These are phyloP conservation scores for Xylaria sp. DNA, from an alignment of 2,329 filamentous ascomycete genomes.

Conservation along the genomic window DNA sequence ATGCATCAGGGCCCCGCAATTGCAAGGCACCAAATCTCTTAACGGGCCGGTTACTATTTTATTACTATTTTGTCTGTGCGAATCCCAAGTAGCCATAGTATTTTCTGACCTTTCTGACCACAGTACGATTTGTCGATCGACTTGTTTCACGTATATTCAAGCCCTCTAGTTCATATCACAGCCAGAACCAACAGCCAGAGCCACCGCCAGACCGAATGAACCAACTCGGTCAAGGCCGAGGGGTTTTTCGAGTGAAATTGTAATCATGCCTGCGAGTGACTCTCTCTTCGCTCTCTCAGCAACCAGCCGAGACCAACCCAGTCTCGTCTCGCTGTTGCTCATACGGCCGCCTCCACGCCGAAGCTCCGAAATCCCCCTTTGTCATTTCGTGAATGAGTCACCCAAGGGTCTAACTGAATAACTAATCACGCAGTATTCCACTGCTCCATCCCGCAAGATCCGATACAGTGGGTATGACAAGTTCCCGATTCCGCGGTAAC, in stretches of 20 bases:
- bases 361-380: conserved; percentile 26
- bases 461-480: conserved; percentile 17
- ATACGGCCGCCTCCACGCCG: conserved; percentile 5
- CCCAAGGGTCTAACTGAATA: not conserved
- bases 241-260: conserved; percentile 9
- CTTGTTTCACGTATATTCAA: conserved; percentile 23
- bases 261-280: conserved; percentile 13
- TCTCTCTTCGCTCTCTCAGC: not conserved
- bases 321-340: conserved; percentile 12
- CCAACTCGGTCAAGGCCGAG: conserved; percentile 28
- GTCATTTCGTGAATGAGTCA: conserved; percentile 33
- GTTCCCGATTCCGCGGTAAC: conserved; percentile 26
- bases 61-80: conserved; percentile 23
- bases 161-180: conserved; percentile 8
- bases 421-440: conserved; percentile 2
- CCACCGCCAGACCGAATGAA: conserved; percentile 26
- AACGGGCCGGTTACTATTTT: conserved; percentile 40
- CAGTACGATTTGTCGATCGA: conserved; percentile 21
- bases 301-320: conserved; percentile 15
- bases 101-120: conserved; percentile 25
- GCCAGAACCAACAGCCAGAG: conserved; percentile 6
- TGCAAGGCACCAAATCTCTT: conserved; percentile 23
- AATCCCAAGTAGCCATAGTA: conserved; percentile 17
- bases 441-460: conserved; percentile 22
- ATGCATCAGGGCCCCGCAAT: conserved; percentile 28